Percentiles rank a stretch among this genome's conserved stretches.
Evolutionary conservation across 192 early-diverging fungal genomes (phyloP).

Genomic region (Coemansia sp.): DNA sequence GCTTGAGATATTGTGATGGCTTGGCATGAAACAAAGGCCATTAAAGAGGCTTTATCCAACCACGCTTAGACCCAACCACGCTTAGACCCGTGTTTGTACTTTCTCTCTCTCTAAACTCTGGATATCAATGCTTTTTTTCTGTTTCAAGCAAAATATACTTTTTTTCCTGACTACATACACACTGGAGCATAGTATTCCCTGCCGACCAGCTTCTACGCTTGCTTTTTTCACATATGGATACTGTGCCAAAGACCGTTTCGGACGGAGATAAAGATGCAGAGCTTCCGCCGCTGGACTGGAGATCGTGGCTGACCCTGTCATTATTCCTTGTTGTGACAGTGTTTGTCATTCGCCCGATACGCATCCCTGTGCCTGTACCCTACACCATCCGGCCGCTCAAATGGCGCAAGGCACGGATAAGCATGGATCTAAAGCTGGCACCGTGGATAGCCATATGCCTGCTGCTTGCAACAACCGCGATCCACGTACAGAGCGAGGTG

Average conservation of each 20-base stretch:
- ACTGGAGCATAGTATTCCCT: too few relatives aligned
- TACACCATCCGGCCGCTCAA: background rate
- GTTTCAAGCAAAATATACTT: background rate
- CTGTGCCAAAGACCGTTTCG: background rate
- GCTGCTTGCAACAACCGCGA: constrained; percentile 62
- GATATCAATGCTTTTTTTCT: background rate
- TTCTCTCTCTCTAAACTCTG: background rate
- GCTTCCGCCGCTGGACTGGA: constrained; percentile 29
- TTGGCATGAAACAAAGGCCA: background rate
- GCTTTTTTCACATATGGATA: background rate
- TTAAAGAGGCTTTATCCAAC: background rate
- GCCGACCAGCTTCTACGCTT: background rate
- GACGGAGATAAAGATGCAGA: constrained; percentile 4
- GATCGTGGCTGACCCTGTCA: constrained; percentile 62
- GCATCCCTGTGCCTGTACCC: constrained; percentile 52
- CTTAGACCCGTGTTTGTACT: background rate
- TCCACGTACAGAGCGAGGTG: constrained; percentile 51
- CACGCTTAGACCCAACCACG: background rate
- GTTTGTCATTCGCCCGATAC: constrained; percentile 64
- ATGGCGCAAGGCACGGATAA: constrained; percentile 33
- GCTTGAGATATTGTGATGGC: background rate
- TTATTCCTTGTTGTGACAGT: constrained; percentile 62
- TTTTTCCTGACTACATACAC: background rate
- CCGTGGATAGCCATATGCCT: constrained; percentile 69
- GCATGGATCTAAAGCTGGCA: constrained; percentile 68